Evolutionary conservation across 2,329 filamentous ascomycete genomes (phyloP), one percentile per base, ranked within the genome.

Genomic region (Fusarium floridanum): DNA sequence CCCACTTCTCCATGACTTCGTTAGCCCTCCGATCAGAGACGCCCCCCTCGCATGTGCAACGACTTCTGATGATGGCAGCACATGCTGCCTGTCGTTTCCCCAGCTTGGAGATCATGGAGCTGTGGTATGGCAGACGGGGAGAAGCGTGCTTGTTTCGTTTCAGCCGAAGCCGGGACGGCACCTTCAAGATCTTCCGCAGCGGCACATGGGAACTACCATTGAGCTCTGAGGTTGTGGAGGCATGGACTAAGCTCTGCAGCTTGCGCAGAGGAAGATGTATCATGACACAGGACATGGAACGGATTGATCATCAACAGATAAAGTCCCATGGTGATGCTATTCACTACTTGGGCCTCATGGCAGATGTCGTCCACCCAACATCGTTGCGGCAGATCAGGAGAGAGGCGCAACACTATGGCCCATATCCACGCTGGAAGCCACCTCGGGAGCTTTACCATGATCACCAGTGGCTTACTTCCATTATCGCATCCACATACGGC

Each of bases 121-220:
- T 82, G 22, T 83, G 81, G 82, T 81, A 81, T 64, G 80, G 79
- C 8, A 76, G 71, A 68, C n/a, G 50, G 39, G 75, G 64, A 20
- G 8, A 78, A 22, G 79, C 78, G 71, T 79, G 66, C 67, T 77
- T 17, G 80, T 80, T 65, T 71, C 48, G 48, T 53, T 53, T 53
- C 2, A 53, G 48, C 0, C 0, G 24, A 20, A 53, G 0, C 0
- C 10, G 2, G 0, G 6, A 29, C 11, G 48, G 48, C 27, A 9
- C 67, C 17, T 80, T 76, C 66, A 63, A 79, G 64, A 70, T 79
- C 39, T 53, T 5, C 27, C 48, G 48, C 1, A 5, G 1, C 1
- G 48, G 48, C 10, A 53, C 48, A 53, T 53, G 48, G 48, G 48
- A 53, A n/a, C 10, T 53, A 0, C 11, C 48, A 53, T 1, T 53